Evolutionary conservation across 1,139 yeast genomes (phyloP), one percentile per base, ranked within the genome.

Genomic region (Pichia inconspicua): DNA sequence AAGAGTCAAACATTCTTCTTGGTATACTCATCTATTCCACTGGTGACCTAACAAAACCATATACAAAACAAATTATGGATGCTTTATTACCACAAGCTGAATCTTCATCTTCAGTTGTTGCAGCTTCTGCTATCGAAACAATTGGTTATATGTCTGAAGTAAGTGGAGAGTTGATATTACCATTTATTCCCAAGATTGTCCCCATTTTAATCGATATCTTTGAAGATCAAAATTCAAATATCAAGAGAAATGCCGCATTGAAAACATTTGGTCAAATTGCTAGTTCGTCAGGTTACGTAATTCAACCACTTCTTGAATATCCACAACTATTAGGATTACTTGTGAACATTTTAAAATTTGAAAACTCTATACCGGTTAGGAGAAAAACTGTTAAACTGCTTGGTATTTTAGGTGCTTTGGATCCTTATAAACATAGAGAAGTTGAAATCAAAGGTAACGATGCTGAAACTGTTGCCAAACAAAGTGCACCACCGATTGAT

Each of bases 351-450:
- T 70, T 92, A 51, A 85, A 84, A 55, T 80, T 89, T 54, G 97
- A 89, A 58, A 78, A 83, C 14, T 80, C 94, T 0, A 76, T 82
- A 1, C 69, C 77, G 4, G 81, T 87, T 6, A 77, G 94, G 58
- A 72, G 96, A 50, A 97, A 90, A 63, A 84, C 96, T 0, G 96
- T 92, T 0, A 74, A 92, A 55, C 68, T 92, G 25, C 70, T 92
- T 53, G 99, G 99, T 60, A 89, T 90, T 38, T 70, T 94, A 41
- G 99, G 99, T 51, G 98, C 98, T 0, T 71, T 94, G 46, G 98
- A 94, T 66, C 99, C 99, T 1, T 92, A 90, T 63, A 89, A 87
- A 60, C 94, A 89, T 58, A 80, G 96, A 48, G 96, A 88, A 60
- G 89, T 90, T 10, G 97, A 90, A 61, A 82, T 87, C 52, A 76